Evolutionary conservation across 345 rosid genomes (phyloP), one percentile per base, ranked within the genome.

Genomic region (Carallia brachiata): DNA sequence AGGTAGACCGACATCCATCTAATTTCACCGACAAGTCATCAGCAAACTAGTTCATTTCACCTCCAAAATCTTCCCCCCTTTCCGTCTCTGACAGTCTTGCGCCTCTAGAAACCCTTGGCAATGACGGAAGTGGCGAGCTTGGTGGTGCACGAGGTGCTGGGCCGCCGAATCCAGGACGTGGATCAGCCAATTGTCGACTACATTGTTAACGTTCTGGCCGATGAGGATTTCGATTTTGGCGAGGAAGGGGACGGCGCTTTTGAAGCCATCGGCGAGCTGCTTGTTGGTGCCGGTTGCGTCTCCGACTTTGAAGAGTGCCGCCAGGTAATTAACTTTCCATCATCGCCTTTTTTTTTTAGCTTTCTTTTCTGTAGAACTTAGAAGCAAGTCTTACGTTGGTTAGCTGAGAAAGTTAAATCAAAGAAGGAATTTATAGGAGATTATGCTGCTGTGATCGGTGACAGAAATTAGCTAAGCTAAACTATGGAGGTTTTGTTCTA

Each of bases 161-260:
- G 99, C 57, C 82, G 70, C 63, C 79, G 94, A 57, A 71, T 83
- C 44, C 81, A 80, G 80, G 96, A 87, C 61, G 93, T 95, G 61
- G 98, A 95, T 80, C 88, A 90, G 73, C 99, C 99, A 8, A 92
- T 95, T 70, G 78, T 92, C 68, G 98, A 92, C 31, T 92, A 92
- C 89, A 90, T 95, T 84, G 82, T 92, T 81, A 95, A 92, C 71
- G 98, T 95, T 77, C 98, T 95, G 70, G 99, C 97, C 56, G 98
- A 92, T 72, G 97, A 92, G 60, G 99, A 92, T 79, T 92, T 95
- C 84, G 98, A 95, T 73, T 92, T 90, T 79, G 99, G 98, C 61
- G 89, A 83, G 59, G 93, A 89, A 53, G 99, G 99, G 6, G 94
- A 88, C 18, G 99, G 99, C 71, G 93, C 89, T 55, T 85, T 86